Conservation (phyloP, 2,329 filamentous ascomycete species). For the Cercospora brassicicola region DNA sequence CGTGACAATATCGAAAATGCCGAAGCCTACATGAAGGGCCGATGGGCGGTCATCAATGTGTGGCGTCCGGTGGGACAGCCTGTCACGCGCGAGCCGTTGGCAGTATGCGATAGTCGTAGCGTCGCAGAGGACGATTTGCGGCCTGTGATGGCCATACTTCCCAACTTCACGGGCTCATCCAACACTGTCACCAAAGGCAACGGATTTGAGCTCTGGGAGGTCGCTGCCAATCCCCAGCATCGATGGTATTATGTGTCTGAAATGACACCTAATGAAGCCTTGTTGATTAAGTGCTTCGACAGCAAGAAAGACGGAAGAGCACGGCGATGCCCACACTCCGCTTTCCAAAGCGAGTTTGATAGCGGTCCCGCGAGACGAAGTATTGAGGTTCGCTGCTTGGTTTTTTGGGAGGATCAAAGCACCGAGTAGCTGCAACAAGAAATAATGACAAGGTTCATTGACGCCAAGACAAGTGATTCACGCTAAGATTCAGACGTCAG, state of each 20-base stretch:
- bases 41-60: slow-evolving; percentile 7
- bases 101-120: slow-evolving; percentile 7
- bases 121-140: neutral
- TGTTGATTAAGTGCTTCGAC: slow-evolving; percentile 13
- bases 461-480: neutral
- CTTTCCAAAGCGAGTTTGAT: neutral
- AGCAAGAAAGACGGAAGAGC: slow-evolving; percentile 11
- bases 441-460: neutral
- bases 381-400: slow-evolving; percentile 6
- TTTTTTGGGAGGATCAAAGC: slow-evolving; percentile 8
- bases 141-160: neutral
- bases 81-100: slow-evolving; percentile 4
- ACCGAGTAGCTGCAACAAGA: neutral
- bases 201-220: slow-evolving; percentile 10
- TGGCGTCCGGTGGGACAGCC: slow-evolving; percentile 5
- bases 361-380: slow-evolving; percentile 5
- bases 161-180: neutral
- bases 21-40: neutral
- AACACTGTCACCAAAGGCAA: neutral
- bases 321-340: slow-evolving; percentile 5
- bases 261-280: slow-evolving; percentile 6
- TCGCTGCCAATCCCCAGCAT: slow-evolving; percentile 7
- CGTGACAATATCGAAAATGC: slow-evolving; percentile 2
- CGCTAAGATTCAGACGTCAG: neutral
- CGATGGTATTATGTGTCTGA: slow-evolving; percentile 8